Conservation (phyloP, 2,329 filamentous ascomycete species). For the Coniella lustricola region DNA sequence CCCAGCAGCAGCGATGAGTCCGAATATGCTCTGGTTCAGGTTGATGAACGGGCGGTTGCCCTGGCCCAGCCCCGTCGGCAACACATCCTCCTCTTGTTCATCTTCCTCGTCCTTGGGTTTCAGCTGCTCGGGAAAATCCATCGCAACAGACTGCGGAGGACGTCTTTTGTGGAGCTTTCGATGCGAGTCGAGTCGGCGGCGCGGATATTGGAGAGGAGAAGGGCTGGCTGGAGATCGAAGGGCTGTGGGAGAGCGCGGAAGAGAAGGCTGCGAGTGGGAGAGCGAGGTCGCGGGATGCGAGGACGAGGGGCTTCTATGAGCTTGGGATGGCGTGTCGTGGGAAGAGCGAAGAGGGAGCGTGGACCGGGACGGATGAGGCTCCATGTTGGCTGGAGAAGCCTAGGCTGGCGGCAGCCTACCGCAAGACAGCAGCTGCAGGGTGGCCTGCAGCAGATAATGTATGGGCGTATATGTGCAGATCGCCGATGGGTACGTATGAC, state of each 20-base stretch:
- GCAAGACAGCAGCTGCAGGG: conserved; percentile 11
- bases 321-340: background rate
- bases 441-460: conserved; percentile 1
- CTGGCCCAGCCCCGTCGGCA: conserved; percentile 42
- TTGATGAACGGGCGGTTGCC: conserved; percentile 43
- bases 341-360: conserved; percentile 6
- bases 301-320: background rate
- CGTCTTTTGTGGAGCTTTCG: conserved; percentile 39
- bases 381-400: conserved; percentile 10
- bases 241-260: conserved; percentile 3
- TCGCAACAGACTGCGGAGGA: conserved; percentile 24
- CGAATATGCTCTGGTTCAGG: conserved; percentile 93
- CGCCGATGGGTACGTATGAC: conserved; percentile 9
- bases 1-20: conserved; percentile 81
- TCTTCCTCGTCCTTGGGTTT: conserved; percentile 41
- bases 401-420: conserved; percentile 14
- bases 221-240: conserved; percentile 15
- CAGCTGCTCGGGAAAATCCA: conserved; percentile 48
- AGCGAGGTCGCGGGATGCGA: conserved; percentile 1
- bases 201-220: conserved; percentile 28
- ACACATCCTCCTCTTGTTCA: conserved; percentile 42
- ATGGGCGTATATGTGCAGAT: background rate
- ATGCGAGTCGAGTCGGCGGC: conserved; percentile 30
- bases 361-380: conserved; percentile 8
- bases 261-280: conserved; percentile 2